Evolutionary conservation across 805 yeast species (phyloP), one percentile per base, ranked within the genome.

Genomic region (Metschnikowia arizonensis): DNA sequence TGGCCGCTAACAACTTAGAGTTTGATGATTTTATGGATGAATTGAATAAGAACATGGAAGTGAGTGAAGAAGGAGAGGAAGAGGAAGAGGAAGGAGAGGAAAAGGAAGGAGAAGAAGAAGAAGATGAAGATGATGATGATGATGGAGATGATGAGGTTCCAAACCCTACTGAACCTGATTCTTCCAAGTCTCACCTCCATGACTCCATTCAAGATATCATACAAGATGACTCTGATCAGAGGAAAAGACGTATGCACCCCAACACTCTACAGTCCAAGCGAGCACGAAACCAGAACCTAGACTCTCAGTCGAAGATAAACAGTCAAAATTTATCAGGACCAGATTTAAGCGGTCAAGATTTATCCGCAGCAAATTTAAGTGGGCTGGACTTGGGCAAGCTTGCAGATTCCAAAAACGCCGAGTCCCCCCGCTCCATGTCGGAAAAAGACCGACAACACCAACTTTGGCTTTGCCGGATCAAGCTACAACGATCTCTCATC

Each of bases 401-500:
- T 15, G 8, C 7, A 12, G 31, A 28, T 5, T n/a, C 26, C 32
- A 25, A 14, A 33, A 14, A 24, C 34, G 32, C 15, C 25, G 30
- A 37, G 8, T 42, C 41, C 5, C 26, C 48, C 40, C 26, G 45
- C 24, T 51, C 54, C 15, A 41, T 50, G 40, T 58, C 66, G 8
- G 71, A 68, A 14, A 72, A 69, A 34, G 77, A 72, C 45, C 66
- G 65, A 49, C 68, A 67, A 42, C 73, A 70, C 39, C 75, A 71
- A 54, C 61, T 73, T 41, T 72, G 76, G 76, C 60, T 67, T 5
- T 74, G 78, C 52, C 65, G 82, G 30, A 69, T 70, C 37, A 69
- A 66, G 48, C 64, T 77, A 35, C 82, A 77, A 58, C 63, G 73
- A 52, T 69, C 78, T 7, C 61, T 77, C 23, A 64, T 77, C 38